Conservation (phyloP, 148 eudicot genomes). For the Cornus kousa region DNA sequence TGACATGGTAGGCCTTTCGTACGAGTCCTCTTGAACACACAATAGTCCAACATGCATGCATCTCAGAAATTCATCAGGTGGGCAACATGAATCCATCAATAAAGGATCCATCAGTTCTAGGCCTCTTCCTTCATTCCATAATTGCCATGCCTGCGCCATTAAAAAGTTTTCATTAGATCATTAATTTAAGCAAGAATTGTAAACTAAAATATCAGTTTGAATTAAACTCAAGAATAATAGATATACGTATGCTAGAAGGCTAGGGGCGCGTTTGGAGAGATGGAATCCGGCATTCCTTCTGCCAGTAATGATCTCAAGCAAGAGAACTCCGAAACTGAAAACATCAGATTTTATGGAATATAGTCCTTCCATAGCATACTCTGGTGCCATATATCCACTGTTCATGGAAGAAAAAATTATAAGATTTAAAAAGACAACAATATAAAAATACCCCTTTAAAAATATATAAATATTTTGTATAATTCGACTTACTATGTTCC, state of each 20-base stretch:
- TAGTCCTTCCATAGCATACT: conserved; percentile 38
- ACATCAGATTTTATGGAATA: conserved; percentile 41
- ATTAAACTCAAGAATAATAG: too few species aligned
- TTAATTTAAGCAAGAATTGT: neutral
- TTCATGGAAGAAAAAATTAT: neutral
- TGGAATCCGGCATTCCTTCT: conserved; percentile 24
- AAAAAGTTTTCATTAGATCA: too few species aligned
- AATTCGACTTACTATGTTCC: conserved; percentile 32
- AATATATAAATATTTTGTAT: neutral
- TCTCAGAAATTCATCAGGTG: conserved; percentile 20
- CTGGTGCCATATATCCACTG: conserved; percentile 53
- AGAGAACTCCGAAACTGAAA: conserved; percentile 39
- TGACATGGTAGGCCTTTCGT: conserved; percentile 36
- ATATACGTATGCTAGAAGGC: conserved; percentile 21
- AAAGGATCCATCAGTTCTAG: conserved; percentile 32
- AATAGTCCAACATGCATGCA: conserved; percentile 38
- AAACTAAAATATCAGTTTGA: too few species aligned
- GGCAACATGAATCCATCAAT: conserved; percentile 4
- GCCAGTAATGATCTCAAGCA: conserved; percentile 40
- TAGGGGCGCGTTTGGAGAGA: conserved; percentile 12
- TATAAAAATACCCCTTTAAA: neutral
- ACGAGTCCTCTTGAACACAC: conserved; percentile 42
- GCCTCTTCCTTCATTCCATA: conserved; percentile 30
- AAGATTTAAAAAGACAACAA: neutral
- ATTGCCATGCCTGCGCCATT: conserved; percentile 32